phyloP scores from a whole-genome alignment of 176 grass and related monocot species.

The Oryza australiensis region DNA sequence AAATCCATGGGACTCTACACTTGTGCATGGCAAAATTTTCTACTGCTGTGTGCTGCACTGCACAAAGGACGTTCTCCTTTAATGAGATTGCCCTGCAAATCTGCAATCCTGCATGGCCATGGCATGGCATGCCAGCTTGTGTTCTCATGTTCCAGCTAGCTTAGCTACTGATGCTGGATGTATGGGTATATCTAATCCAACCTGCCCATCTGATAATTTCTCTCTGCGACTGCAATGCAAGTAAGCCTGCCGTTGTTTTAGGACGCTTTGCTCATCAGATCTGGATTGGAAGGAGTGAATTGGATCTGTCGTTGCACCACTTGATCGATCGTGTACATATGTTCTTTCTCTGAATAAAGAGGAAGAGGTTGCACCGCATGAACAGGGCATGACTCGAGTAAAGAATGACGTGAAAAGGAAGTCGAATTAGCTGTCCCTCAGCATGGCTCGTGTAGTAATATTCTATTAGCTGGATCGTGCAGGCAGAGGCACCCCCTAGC shows the following conservation, averaged over 20 bases:
- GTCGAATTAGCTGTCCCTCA: neutral
- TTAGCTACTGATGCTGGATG: neutral
- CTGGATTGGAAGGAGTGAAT: neutral
- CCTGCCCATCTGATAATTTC: neutral
- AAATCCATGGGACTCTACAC: neutral
- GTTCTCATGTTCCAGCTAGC: neutral
- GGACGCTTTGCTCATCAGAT: neutral
- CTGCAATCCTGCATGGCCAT: neutral
- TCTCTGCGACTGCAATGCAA: neutral
- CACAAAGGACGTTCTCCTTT: neutral
- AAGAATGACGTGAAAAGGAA: neutral
- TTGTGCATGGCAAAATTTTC: neutral
- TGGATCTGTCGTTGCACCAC: constrained; percentile 15
- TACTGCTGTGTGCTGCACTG: neutral
- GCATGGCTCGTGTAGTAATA: neutral
- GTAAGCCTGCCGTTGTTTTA: neutral
- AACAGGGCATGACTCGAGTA: neutral
- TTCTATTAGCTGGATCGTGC: neutral
- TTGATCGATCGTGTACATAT: neutral
- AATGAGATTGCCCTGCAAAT: neutral
- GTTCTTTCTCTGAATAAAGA: neutral
- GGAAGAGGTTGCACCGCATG: neutral
- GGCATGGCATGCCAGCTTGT: constrained; percentile 10
- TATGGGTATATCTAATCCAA: neutral
- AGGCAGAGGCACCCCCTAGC: neutral